These are phyloP conservation scores for Saccharomycopsis sp. DNA, from an alignment of 805 yeast genomes.

Conservation along the genomic window DNA sequence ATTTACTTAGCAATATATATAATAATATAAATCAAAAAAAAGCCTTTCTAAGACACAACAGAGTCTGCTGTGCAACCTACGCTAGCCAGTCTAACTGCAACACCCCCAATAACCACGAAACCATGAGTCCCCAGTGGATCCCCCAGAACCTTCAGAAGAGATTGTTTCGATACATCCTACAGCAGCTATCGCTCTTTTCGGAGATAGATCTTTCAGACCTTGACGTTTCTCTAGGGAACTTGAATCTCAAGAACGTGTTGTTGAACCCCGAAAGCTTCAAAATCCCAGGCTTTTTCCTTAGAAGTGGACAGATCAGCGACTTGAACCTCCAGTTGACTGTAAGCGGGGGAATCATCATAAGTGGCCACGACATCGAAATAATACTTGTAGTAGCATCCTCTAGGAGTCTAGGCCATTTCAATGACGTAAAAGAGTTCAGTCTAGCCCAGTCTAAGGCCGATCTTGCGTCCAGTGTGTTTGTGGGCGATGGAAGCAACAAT, in stretches of 20 bases:
- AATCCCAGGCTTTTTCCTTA: conserved; percentile 55
- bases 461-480: conserved; percentile 26
- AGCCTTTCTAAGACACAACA: too few relatives aligned
- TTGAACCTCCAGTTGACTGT: conserved; percentile 56
- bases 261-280: conserved; percentile 66
- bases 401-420: conserved; percentile 33
- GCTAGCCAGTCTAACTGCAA: too few relatives aligned
- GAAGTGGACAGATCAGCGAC: conserved; percentile 53
- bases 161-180: conserved; percentile 69
- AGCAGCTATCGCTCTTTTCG: conserved; percentile 75
- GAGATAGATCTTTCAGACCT: conserved; percentile 74
- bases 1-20: too few relatives aligned
- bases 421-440: conserved; percentile 16
- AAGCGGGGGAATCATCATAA: conserved; percentile 62
- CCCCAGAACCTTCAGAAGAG: conserved; percentile 83
- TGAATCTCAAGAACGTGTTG: conserved; percentile 52
- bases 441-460: conserved; percentile 17
- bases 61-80: too few relatives aligned
- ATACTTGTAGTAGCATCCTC: conserved; percentile 24
- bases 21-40: too few relatives aligned
- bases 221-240: conserved; percentile 67
- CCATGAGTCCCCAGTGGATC: conserved; percentile 47
- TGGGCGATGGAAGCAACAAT: conserved; percentile 30
- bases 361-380: conserved; percentile 49
- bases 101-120: too few relatives aligned